phyloP scores from a whole-genome alignment of 495 filamentous ascomycete genomes.

The Xylaria castorea region DNA sequence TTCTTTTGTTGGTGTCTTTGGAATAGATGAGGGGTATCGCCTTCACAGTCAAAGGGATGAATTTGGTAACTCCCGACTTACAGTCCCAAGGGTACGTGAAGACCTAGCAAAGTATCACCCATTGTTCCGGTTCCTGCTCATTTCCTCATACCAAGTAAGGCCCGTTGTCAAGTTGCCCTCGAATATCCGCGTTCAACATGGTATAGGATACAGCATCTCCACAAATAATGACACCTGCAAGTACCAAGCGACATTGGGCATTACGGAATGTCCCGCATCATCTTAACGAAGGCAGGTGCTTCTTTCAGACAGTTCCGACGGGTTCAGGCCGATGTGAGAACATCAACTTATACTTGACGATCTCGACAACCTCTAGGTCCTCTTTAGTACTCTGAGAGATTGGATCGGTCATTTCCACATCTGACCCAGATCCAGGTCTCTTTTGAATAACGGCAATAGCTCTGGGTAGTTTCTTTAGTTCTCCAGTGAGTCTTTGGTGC shows the following conservation, averaged over 20 bases:
- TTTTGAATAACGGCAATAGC: conserved; percentile 79
- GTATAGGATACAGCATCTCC: not conserved
- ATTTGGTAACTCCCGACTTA: not conserved
- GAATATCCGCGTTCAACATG: not conserved
- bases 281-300: not conserved
- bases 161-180: not conserved
- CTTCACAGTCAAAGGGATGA: not conserved
- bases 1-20: not conserved
- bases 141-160: not conserved
- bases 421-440: conserved; percentile 40
- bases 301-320: conserved; percentile 54
- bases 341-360: conserved; percentile 87
- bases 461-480: conserved; percentile 82
- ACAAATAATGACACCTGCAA: not conserved
- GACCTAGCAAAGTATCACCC: not conserved
- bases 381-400: conserved; percentile 34
- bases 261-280: not conserved
- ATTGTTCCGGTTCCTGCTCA: too few species aligned
- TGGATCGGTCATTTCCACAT: conserved; percentile 34
- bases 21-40: not conserved
- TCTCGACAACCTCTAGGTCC: conserved; percentile 73
- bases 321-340: conserved; percentile 91
- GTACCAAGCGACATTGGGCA: not conserved
- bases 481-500: conserved; percentile 88
- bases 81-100: not conserved